Evolutionary conservation across 768 basidiomycete genomes (phyloP), one percentile per base, ranked within the genome.

Genomic region (Kwoniella bestiolae): DNA sequence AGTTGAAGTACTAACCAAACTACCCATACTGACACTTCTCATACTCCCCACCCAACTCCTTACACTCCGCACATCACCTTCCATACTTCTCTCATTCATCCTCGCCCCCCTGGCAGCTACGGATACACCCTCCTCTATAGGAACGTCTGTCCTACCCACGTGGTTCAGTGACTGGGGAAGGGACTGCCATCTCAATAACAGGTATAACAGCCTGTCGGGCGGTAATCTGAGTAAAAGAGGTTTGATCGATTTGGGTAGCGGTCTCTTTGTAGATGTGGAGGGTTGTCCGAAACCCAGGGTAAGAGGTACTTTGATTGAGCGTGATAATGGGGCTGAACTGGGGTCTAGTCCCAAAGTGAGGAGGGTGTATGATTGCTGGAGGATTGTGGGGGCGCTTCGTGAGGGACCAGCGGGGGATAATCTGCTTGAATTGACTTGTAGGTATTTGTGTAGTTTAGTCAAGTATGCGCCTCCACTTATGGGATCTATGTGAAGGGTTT

Each of bases 11-110:
- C 50, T 31, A 1, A 41, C 50, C 49, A 59, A 49, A 65, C 78
- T 78, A 1, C 72, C 74, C 56, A 79, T 57, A 62, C 76, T 74
- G 2, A 79, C 78, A 52, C 75, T 78, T 34, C 77, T 44, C 74
- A 80, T 73, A 68, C 78, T 79, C 0, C 79, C 79, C 9, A 78
- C 79, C 79, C 79, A 80, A 56, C 78, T 79, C 50, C 70, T 63
- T 5, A 80, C 77, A 58, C 73, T 76, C 61, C 67, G 66, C 18
- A 79, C 76, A 70, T 80, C 79, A 2, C 78, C 79, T 55, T 79
- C 77, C n/a, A 65, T 53, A 44, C 55, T 61, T 5, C 60, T 52
- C 11, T 59, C 69, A 44, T 68, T 67, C 29, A 62, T 50, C 18
- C 69, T 56, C n/a, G 73, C 69, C 9, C 78, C 78, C 25, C 75